phyloP scores from a whole-genome alignment of 305 asterid species.

The Plantago lanceolata region DNA sequence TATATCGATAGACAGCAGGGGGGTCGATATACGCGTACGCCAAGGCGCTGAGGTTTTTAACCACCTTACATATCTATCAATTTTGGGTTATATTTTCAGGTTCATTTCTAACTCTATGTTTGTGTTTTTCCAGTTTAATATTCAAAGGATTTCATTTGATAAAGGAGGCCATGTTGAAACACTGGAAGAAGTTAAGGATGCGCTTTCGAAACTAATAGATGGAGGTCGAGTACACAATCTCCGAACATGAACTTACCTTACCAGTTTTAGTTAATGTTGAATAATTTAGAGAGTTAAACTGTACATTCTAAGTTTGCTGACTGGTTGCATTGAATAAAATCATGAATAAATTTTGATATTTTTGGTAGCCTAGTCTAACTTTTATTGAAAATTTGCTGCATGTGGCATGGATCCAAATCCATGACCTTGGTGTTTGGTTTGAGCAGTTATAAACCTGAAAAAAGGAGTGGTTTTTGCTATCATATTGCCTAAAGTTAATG shows the following conservation, averaged over 20 bases:
- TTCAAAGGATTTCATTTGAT: slow-evolving; percentile 81
- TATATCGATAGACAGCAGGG: slow-evolving; percentile 90
- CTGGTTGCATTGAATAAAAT: not conserved
- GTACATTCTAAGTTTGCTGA: not conserved
- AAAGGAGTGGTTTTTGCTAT: too few relatives aligned
- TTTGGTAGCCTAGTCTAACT: not conserved
- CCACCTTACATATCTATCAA: slow-evolving; percentile 7
- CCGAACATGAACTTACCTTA: slow-evolving; percentile 33
- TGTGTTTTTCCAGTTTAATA: slow-evolving; percentile 40
- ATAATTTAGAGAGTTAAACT: not conserved
- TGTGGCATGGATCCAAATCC: too few relatives aligned
- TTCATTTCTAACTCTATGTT: not conserved
- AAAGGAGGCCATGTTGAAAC: slow-evolving; percentile 51
- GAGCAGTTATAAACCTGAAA: too few relatives aligned
- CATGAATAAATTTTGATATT: not conserved
- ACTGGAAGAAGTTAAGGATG: slow-evolving; percentile 35
- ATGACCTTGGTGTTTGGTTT: too few relatives aligned
- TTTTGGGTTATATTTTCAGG: not conserved
- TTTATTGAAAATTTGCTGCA: too few relatives aligned
- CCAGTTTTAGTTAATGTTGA: not conserved
- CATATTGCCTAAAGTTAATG: too few relatives aligned
- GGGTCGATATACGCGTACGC: slow-evolving; percentile 82
- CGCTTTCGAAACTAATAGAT: slow-evolving; percentile 59
- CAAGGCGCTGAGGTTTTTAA: slow-evolving; percentile 80
- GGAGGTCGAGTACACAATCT: slow-evolving; percentile 54